A percentile compares a stretch with the other conserved stretches of the same genome.
These are phyloP conservation scores for Zea mays DNA, from an alignment of 176 grass and related monocot species.

Conservation along the genomic window DNA sequence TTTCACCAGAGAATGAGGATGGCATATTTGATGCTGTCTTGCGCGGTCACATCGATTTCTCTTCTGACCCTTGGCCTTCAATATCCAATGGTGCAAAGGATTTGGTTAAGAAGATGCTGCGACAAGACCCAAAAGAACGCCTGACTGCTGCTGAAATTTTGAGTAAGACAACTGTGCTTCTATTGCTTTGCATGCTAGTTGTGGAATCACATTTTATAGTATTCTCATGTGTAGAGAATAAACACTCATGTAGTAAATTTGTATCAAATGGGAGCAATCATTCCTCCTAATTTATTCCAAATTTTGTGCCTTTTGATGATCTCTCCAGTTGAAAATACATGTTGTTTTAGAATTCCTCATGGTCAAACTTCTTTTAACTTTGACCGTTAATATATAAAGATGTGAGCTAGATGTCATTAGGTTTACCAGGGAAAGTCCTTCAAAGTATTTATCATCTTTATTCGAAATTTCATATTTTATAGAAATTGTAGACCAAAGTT, in stretches of 20 bases:
- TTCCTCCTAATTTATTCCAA: slow-evolving; percentile 15
- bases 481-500: neutral
- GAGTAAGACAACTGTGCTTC: slow-evolving; percentile 49
- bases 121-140: slow-evolving; percentile 85
- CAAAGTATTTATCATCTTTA: neutral
- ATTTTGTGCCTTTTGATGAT: neutral
- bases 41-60: slow-evolving; percentile 77
- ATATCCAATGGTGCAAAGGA: slow-evolving; percentile 87
- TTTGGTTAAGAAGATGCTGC: slow-evolving; percentile 90
- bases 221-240: too few relatives aligned
- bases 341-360: neutral
- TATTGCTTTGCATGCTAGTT: slow-evolving; percentile 18
- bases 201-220: slow-evolving; percentile 16
- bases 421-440: neutral
- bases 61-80: slow-evolving; percentile 90
- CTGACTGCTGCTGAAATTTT: slow-evolving; percentile 91
- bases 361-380: neutral
- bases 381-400: neutral
- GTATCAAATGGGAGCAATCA: neutral
- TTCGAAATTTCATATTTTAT: neutral
- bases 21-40: slow-evolving; percentile 90
- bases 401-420: neutral
- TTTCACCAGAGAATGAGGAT: slow-evolving; percentile 84
- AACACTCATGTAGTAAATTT: slow-evolving; percentile 18
- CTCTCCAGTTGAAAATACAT: neutral